Base-by-base conservation (phyloP, 192 early-diverging fungal species). In the Podila epicladia region DNA sequence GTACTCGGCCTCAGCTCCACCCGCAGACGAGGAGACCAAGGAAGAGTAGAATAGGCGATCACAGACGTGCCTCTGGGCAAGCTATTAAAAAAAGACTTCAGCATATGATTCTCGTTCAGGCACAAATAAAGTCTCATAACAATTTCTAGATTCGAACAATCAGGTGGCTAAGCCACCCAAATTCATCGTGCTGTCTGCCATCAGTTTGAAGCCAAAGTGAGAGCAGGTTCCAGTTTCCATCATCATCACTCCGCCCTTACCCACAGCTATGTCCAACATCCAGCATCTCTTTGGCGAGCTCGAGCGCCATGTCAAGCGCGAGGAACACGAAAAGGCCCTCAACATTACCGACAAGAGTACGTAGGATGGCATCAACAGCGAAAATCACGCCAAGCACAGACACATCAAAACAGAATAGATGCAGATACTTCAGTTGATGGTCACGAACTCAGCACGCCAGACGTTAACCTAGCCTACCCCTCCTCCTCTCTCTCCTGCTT, bases 281-380 rank as follows among this genome's bases (percentile, higher is more conserved):
- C 73, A 77, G 50, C 83, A 87, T 57, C 83, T 89, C 57, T 89
- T 89, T 82, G 76, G 74, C 53, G 88, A 89, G 62, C 78, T 88
- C 28, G 88, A 89, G 62, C 74, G 85, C 29, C 72, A 74, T 53
- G 64, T 84, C 64, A 82, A 75, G 50, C 83, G 86, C 62, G 85
- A 72, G 53, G 87, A 92, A 32, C 84, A 92, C 71, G 85, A 87
- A 26, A 87, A 83, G 15, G 85, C 84, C 58, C 75, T 92, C 28
- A 67, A 65, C 59, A 59, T 85, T 37, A 73, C 85, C 67, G 87
- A 91, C 65, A 84, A 91, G 83, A 88, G 87, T 88, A 87, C 41
- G 28, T 71, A 55, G 15, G 9, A 37, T 32, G 4, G 13, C 59
- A 26, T 59, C 31, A 1, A 8, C 7, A 38, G 64, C 45, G 9